Evolutionary conservation across 495 filamentous ascomycete species (phyloP).

Genomic region (Tuber indicum): DNA sequence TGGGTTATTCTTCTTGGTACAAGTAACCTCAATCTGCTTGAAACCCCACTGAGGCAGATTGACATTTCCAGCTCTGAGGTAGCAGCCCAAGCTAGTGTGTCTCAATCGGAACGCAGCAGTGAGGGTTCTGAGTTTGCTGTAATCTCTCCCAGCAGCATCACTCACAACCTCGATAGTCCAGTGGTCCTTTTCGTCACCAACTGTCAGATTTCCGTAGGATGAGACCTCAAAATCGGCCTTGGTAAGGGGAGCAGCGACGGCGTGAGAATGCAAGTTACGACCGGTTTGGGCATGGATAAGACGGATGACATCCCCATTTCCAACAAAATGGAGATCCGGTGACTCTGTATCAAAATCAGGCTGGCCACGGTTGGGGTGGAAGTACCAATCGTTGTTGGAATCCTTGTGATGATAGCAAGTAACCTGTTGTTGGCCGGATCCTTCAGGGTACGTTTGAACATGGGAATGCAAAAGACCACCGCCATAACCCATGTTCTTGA

Average conservation of each 20-base stretch:
- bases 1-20: slow-evolving; percentile 87
- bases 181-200: slow-evolving; percentile 97
- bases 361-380: slow-evolving; percentile 80
- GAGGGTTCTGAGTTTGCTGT: slow-evolving; percentile 79
- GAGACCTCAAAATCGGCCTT: slow-evolving; percentile 91
- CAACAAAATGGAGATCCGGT: slow-evolving; percentile 62
- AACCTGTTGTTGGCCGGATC: slow-evolving; percentile 88
- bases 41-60: slow-evolving; percentile 99
- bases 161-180: slow-evolving; percentile 89
- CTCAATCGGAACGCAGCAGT: slow-evolving; percentile 88
- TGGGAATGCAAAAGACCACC: slow-evolving; percentile 97
- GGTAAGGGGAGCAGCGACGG: slow-evolving; percentile 76
- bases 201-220: slow-evolving; percentile 89
- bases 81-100: slow-evolving; percentile 79
- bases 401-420: slow-evolving; percentile 99
- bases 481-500: slow-evolving; percentile 99
- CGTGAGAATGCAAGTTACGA: slow-evolving; percentile 90
- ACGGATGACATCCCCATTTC: slow-evolving; percentile 70
- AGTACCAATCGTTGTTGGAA: slow-evolving; percentile 99
- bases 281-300: slow-evolving; percentile 93
- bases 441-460: slow-evolving; percentile 92
- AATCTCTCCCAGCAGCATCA: slow-evolving; percentile 79
- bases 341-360: slow-evolving; percentile 64
- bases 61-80: slow-evolving; percentile 88
- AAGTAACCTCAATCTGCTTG: slow-evolving; percentile 98